phyloP scores from a whole-genome alignment of 83 land plant species.

The Thuja plicata region DNA sequence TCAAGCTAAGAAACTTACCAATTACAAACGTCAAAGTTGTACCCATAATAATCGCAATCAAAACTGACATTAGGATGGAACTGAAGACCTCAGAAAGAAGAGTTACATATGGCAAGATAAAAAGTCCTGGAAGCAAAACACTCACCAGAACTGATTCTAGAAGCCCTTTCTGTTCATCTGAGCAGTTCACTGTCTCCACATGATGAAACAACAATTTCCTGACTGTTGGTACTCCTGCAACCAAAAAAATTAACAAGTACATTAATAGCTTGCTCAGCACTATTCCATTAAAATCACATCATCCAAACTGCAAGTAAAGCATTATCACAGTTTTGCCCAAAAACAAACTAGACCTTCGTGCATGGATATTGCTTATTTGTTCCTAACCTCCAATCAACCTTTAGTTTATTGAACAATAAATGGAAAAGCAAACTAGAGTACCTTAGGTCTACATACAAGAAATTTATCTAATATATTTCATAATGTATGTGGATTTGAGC shows the following conservation, averaged over 20 bases:
- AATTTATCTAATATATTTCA: background rate
- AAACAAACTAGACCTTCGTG: background rate
- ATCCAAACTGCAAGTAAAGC: background rate
- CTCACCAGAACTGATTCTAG: conserved; percentile 15
- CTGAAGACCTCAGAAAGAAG: background rate
- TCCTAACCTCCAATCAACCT: background rate
- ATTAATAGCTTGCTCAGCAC: conserved; percentile 5
- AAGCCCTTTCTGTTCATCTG: conserved; percentile 7
- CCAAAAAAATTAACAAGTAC: background rate
- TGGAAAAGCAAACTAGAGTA: background rate
- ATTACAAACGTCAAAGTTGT: background rate
- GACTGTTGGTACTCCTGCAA: background rate
- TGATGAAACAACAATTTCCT: conserved; percentile 14
- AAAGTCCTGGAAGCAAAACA: background rate
- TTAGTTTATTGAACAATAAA: background rate
- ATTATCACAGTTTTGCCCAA: background rate
- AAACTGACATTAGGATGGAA: background rate
- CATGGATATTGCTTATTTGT: conserved; percentile 4
- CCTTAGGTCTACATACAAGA: background rate
- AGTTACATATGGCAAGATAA: background rate
- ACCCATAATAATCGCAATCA: background rate
- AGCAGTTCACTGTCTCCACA: conserved; percentile 9
- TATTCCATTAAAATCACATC: background rate
- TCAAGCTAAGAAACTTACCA: background rate
- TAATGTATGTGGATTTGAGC: background rate